These are phyloP conservation scores for Perkinsus marinus DNA, from an alignment of 169 alveolate genomes.

Conservation along the genomic window DNA sequence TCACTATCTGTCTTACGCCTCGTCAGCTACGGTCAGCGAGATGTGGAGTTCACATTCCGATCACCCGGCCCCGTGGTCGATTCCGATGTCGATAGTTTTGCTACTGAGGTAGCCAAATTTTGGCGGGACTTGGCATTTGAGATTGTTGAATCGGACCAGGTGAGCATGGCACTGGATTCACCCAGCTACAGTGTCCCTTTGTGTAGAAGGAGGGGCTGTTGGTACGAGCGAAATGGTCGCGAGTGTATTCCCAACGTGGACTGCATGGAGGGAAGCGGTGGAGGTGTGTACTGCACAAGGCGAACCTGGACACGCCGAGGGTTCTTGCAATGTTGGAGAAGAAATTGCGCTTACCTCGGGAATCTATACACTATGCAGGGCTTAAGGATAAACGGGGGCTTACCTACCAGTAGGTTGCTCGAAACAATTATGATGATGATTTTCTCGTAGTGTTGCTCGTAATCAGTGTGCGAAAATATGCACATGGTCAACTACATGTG, in stretches of 20 bases:
- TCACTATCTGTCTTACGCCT: not conserved
- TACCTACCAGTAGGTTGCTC: not conserved
- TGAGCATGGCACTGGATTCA: no score
- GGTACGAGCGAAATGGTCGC: not conserved
- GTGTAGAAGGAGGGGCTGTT: not conserved
- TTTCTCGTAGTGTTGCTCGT: no score
- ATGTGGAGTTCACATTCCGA: not conserved
- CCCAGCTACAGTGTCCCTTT: no score
- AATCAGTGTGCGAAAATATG: no score
- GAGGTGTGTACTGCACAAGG: not conserved
- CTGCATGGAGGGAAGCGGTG: not conserved
- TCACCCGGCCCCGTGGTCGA: not conserved
- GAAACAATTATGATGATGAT: no score
- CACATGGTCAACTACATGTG: no score
- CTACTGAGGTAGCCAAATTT: not conserved
- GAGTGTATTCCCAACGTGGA: not conserved
- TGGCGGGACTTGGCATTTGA: not conserved
- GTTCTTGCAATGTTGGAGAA: not conserved
- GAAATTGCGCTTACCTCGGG: not conserved
- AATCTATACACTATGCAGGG: not conserved
- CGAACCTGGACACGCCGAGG: not conserved
- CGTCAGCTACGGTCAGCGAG: not conserved
- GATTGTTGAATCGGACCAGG: no score
- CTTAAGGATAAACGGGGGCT: not conserved
- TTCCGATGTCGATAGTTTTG: not conserved